A percentile compares a stretch with the other conserved stretches of the same genome.
phyloP scores from a whole-genome alignment of 345 rosid genomes.

The Acer saccharum region DNA sequence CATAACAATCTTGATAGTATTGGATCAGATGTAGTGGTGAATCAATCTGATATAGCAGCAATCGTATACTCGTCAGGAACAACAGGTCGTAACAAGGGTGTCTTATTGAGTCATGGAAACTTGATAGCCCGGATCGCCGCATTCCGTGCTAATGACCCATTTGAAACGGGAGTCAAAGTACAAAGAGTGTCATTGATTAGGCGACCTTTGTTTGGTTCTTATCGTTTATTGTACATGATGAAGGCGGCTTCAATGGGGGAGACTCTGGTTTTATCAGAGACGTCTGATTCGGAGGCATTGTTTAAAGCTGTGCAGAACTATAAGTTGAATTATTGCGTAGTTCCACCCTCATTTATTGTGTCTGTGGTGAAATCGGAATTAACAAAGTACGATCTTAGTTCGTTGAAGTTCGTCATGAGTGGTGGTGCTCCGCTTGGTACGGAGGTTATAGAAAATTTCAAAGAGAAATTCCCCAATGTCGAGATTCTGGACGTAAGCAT shows the following conservation, averaged over 20 bases:
- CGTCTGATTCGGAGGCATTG: slow-evolving; percentile 49
- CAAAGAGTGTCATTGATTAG: slow-evolving; percentile 47
- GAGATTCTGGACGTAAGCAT: slow-evolving; percentile 58
- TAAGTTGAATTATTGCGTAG: slow-evolving; percentile 60
- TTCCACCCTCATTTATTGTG: slow-evolving; percentile 69
- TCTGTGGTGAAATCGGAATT: slow-evolving; percentile 51
- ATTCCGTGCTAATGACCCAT: neutral
- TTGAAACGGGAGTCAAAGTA: slow-evolving; percentile 9
- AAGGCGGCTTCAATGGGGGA: slow-evolving; percentile 46
- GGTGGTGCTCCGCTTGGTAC: slow-evolving; percentile 86
- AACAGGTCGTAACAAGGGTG: slow-evolving; percentile 79
- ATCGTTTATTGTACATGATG: slow-evolving; percentile 43
- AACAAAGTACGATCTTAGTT: slow-evolving; percentile 68
- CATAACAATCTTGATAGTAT: neutral
- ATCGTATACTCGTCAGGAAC: slow-evolving; percentile 84
- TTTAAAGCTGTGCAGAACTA: slow-evolving; percentile 54
- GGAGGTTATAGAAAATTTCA: slow-evolving; percentile 63
- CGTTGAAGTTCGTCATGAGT: slow-evolving; percentile 51
- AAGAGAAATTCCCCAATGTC: slow-evolving; percentile 61
- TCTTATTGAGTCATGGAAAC: slow-evolving; percentile 65
- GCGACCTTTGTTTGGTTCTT: slow-evolving; percentile 42
- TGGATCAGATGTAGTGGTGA: slow-evolving; percentile 24
- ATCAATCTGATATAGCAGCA: slow-evolving; percentile 71
- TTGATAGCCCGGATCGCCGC: slow-evolving; percentile 60
- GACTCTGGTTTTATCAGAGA: slow-evolving; percentile 40